phyloP scores from a whole-genome alignment of 2,329 filamentous ascomycete genomes.

The Claviceps arundinis region DNA sequence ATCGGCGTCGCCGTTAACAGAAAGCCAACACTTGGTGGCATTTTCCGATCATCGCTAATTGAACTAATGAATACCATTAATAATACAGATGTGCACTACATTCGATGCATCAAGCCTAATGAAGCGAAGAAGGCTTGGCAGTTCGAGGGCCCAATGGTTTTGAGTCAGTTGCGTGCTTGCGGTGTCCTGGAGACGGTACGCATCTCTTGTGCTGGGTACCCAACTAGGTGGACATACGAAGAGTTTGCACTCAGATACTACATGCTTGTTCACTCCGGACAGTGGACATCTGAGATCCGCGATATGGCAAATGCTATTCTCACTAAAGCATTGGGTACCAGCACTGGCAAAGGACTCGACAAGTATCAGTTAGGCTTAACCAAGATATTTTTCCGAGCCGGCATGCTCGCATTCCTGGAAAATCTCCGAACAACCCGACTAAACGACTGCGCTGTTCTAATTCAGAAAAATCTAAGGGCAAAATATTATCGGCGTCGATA shows the following conservation, averaged over 20 bases:
- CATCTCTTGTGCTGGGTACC: constrained; percentile 94
- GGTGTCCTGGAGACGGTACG: constrained; percentile 97
- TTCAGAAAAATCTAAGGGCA: constrained; percentile 92
- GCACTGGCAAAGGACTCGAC: constrained; percentile 61
- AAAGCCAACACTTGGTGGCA: constrained; percentile 93
- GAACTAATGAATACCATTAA: constrained; percentile 98
- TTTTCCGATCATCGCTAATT: constrained; percentile 96
- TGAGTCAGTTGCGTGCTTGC: constrained; percentile 92
- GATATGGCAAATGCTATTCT: constrained; percentile 90
- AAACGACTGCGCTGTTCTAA: constrained; percentile 91
- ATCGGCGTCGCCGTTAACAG: constrained; percentile 86
- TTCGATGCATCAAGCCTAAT: constrained; percentile 97
- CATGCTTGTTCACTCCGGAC: constrained; percentile 80
- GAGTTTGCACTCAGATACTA: constrained; percentile 97
- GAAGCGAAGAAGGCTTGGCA: constrained; percentile 95
- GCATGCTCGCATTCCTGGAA: constrained; percentile 96
- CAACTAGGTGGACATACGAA: constrained; percentile 96
- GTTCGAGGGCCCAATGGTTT: constrained; percentile 96
- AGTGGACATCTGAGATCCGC: constrained; percentile 89
- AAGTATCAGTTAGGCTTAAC: constrained; percentile 97
- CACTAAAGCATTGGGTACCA: constrained; percentile 71
- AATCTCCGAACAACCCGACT: constrained; percentile 81
- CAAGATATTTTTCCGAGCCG: constrained; percentile 98
- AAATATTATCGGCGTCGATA: constrained; percentile 93
- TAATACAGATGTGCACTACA: constrained; percentile 96